Base-by-base conservation (phyloP, 2,329 filamentous ascomycete species). In the Sclerotinia minor region DNA sequence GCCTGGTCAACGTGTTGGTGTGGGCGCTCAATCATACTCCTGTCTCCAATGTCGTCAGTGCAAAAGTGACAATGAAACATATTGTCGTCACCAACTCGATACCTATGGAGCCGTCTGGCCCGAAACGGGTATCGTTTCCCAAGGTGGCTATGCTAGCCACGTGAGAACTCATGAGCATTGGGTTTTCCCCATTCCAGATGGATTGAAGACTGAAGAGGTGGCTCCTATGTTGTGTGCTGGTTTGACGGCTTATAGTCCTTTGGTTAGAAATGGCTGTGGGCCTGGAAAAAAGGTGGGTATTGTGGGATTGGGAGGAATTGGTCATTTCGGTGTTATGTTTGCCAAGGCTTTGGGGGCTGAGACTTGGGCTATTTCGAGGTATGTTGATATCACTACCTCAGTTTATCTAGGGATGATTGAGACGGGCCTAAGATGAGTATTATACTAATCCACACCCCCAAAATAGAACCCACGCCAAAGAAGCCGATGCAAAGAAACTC, bases 191-290 rank as follows among this genome's bases (percentile, higher is more conserved):
- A 94, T 96, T 71, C 92, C 92, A 47, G 91, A 93, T 44, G 86
- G 83, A 64, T 84, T 96, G 57, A 74, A 82, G 13, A 85, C 83
- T 72, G 78, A 80, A 67, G 79, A 88, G 63, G 91, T 89, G 1
- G 92, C 91, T 1, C 91, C 90, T 13, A 92, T 94, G 90, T 84
- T 95, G 73, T 96, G 92, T 79, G 92, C 91, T 52, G 92, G 92
- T 71, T 83, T 96, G 72, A 96, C 92, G 4, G 87, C 88, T 69
- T 96, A 88, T 81, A 90, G 86, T 69, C 92, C 92, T 1, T 83
- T 96, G 19, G 88, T 91, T 71, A 85, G 92, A 60, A 88, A 93
- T 75, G 90, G 90, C 29, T 84, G 85, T 69, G 90, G 90, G 0
- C 90, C 90, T 0, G 92, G 92, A 70, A 92, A 91, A 82, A 92